Conservation (phyloP, 257 asterid species). For the Echites panduratus region DNA sequence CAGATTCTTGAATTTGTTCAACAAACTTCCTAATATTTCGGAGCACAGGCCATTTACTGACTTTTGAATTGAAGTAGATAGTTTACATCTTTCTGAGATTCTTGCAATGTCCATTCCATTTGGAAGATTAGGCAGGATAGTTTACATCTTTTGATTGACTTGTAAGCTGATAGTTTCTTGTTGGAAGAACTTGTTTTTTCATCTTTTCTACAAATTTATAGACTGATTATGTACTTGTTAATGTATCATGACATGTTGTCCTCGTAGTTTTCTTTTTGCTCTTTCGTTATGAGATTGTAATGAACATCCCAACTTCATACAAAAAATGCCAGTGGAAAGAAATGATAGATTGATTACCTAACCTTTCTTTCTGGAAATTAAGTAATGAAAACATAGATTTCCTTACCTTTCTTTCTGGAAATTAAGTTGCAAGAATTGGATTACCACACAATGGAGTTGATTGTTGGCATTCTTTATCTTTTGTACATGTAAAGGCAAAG, state of each 20-base stretch:
- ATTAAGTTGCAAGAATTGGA: too few species aligned
- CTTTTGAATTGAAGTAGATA: slow-evolving; percentile 90
- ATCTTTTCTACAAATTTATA: neutral
- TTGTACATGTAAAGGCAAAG: too few species aligned
- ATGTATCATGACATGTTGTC: neutral
- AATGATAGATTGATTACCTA: too few species aligned
- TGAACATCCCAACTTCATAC: too few species aligned
- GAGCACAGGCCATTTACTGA: slow-evolving; percentile 90
- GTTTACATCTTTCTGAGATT: slow-evolving; percentile 52
- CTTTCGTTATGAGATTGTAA: neutral
- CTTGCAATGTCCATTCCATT: too few species aligned
- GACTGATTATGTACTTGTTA: neutral
- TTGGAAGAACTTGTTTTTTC: neutral
- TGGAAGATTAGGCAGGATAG: slow-evolving; percentile 53
- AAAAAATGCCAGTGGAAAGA: too few species aligned
- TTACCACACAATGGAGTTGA: too few species aligned
- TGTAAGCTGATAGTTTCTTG: neutral
- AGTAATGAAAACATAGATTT: too few species aligned
- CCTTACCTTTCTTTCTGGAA: too few species aligned
- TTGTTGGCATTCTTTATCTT: too few species aligned
- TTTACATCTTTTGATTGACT: neutral
- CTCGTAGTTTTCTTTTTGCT: neutral
- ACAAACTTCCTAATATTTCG: slow-evolving; percentile 61
- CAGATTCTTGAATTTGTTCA: slow-evolving; percentile 83
- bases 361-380: too few species aligned